Evolutionary conservation across 2,329 filamentous ascomycete genomes (phyloP), one percentile per base, ranked within the genome.

Genomic region (Pseudocercospora ulei): DNA sequence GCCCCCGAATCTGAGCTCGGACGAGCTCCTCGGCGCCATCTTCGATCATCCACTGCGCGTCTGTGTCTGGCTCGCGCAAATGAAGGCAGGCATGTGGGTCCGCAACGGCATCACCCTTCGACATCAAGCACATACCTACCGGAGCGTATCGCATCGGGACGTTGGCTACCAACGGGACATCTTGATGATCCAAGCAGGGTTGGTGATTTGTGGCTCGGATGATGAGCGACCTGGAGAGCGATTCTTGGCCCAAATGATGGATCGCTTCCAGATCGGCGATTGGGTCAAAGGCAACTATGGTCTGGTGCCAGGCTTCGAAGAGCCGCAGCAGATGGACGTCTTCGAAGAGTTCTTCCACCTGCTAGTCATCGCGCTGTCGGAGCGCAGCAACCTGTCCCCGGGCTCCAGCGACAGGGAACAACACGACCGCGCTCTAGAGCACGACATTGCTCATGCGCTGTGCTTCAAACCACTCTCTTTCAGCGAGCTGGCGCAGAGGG

Each of bases 81-180:
- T 98, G 77, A 94, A 93, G 61, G 86, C 88, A 11, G 84, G 86
- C 35, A 93, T 96, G 78, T 98, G 92, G 90, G 88, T 98, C 47
- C 78, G 90, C 39, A 98, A 98, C 57, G 90, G 90, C 2, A 85
- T 98, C 56, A 96, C 88, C 54, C 72, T 98, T 35, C 78, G 88
- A 24, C 90, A 98, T 59, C 90, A 98, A 62, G 90, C 92, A 59
- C 82, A 82, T 36, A 90, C 87, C 11, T 98, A 98, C 59, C 79
- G 86, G 9, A 87, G 85, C 25, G 85, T 95, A 8, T 76, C 78
- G 7, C 84, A 92, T 55, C 73, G 90, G 49, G 90, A 98, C 60
- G 82, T 95, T 12, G 86, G 85, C 1, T 88, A 95, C 55, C 88
- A 95, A 54, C 77, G 90, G 42, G 92, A 98, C 57, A 82, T 98